These are phyloP conservation scores for Solanum etuberosum DNA, from an alignment of 257 asterid species.

Conservation along the genomic window DNA sequence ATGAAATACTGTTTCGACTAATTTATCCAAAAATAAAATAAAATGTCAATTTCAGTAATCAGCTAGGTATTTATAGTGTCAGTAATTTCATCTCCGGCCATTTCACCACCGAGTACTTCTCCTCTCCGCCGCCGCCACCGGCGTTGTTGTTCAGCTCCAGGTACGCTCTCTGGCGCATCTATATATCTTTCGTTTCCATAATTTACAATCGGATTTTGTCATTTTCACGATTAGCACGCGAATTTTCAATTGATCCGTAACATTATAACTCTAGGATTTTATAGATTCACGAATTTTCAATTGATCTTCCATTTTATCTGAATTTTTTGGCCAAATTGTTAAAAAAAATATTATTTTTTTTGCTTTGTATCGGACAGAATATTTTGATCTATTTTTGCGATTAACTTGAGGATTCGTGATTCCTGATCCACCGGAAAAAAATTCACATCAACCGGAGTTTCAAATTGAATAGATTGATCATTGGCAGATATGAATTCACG, in stretches of 20 bases:
- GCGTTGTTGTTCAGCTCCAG: not conserved
- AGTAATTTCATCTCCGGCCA: not conserved
- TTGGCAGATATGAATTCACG: not conserved
- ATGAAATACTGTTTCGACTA: not conserved
- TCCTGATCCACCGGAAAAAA: not conserved
- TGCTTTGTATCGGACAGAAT: not conserved
- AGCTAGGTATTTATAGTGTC: not conserved
- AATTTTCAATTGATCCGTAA: not conserved
- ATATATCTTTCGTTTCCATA: not conserved
- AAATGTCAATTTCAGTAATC: not conserved
- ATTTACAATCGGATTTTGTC: not conserved
- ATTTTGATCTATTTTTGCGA: not conserved
- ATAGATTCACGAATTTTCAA: not conserved
- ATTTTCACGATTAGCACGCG: not conserved
- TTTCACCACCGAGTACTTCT: not conserved
- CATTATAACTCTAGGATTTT: not conserved
- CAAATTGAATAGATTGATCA: not conserved
- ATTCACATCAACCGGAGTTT: not conserved
- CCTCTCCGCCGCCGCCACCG: no score
- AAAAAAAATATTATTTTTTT: not conserved
- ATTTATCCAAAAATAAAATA: not conserved
- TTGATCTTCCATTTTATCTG: not conserved
- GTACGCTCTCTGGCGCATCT: not conserved
- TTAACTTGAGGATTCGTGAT: not conserved
- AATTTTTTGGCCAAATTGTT: not conserved